Percentiles rank a stretch among this genome's conserved stretches.
These are phyloP conservation scores for Neofusicoccum laricinum DNA, from an alignment of 2,329 filamentous ascomycete genomes.

Conservation along the genomic window DNA sequence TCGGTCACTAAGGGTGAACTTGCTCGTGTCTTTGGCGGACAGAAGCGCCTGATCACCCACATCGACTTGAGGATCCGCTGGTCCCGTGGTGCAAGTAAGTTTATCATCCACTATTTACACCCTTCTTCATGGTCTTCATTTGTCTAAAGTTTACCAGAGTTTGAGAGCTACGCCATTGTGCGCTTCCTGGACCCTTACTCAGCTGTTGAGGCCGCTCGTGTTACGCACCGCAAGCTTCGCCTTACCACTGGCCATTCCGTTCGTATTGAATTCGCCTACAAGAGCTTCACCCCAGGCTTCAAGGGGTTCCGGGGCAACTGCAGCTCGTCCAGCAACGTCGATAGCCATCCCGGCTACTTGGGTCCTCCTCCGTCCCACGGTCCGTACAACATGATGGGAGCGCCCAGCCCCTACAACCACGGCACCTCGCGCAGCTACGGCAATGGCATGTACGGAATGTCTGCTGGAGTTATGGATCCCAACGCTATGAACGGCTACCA, in stretches of 20 bases:
- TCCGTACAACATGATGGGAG: too few species aligned
- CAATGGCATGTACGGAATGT: too few species aligned
- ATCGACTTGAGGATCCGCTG: neutral
- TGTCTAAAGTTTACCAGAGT: neutral
- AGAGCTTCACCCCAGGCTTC: neutral
- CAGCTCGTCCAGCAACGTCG: too few species aligned
- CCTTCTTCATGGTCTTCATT: neutral
- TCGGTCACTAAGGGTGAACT: conserved; percentile 1
- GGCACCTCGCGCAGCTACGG: too few species aligned
- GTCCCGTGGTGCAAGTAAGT: neutral
- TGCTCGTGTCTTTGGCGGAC: neutral
- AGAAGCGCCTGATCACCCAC: neutral
- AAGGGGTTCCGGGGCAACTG: too few species aligned
- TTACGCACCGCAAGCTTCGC: neutral
- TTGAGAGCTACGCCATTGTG: neutral
- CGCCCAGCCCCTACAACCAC: too few species aligned
- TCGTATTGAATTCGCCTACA: too few species aligned
- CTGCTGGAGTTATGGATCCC: too few species aligned
- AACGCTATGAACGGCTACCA: too few species aligned
- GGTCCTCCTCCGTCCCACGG: too few species aligned
- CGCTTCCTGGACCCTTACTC: neutral
- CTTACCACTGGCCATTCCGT: neutral
- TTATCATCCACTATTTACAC: neutral
- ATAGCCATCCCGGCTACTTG: too few species aligned
- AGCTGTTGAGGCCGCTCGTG: neutral